Percentiles rank a stretch among this genome's conserved stretches.
Evolutionary conservation across 768 basidiomycete genomes (phyloP).

Genomic region (Pisolithus tinctorius): DNA sequence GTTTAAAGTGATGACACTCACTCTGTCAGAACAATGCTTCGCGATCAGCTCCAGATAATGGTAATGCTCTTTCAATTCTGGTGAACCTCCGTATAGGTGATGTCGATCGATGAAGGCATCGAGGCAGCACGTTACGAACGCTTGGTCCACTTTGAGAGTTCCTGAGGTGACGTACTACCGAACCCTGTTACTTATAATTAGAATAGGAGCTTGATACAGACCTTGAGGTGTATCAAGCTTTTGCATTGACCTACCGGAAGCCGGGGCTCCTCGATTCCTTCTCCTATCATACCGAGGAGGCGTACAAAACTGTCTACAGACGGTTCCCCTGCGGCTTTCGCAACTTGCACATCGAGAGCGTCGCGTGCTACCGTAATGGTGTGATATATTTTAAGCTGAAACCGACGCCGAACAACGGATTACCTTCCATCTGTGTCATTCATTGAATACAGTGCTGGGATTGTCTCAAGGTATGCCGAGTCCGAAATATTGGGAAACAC

Average conservation of each 20-base stretch:
- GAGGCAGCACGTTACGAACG: conserved; percentile 44
- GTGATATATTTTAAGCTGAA: neutral
- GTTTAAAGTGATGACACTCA: conserved; percentile 26
- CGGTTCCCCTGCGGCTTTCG: conserved; percentile 33
- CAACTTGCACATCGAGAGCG: too few relatives aligned
- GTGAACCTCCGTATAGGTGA: conserved; percentile 31
- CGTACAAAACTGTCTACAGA: conserved; percentile 38
- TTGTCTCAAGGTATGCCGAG: conserved; percentile 34
- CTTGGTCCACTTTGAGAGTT: conserved; percentile 52
- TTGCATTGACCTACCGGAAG: conserved; percentile 23
- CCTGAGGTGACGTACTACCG: conserved; percentile 33
- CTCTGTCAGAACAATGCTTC: conserved; percentile 51
- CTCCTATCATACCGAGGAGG: conserved; percentile 35
- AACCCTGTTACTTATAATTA: neutral
- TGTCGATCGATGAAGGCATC: conserved; percentile 39
- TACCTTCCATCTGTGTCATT: conserved; percentile 10
- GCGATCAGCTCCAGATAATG: conserved; percentile 49
- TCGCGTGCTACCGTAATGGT: conserved; percentile 21
- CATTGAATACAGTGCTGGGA: conserved; percentile 43
- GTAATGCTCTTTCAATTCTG: conserved; percentile 34
- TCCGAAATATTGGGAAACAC: conserved; percentile 27
- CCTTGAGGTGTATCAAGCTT: conserved; percentile 54
- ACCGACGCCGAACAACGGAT: neutral
- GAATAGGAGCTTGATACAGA: conserved; percentile 19
- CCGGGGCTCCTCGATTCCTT: conserved; percentile 32